Evolutionary conservation across 2,329 filamentous ascomycete genomes (phyloP).

Genomic region (Aspergillus oerlinghausenensis): DNA sequence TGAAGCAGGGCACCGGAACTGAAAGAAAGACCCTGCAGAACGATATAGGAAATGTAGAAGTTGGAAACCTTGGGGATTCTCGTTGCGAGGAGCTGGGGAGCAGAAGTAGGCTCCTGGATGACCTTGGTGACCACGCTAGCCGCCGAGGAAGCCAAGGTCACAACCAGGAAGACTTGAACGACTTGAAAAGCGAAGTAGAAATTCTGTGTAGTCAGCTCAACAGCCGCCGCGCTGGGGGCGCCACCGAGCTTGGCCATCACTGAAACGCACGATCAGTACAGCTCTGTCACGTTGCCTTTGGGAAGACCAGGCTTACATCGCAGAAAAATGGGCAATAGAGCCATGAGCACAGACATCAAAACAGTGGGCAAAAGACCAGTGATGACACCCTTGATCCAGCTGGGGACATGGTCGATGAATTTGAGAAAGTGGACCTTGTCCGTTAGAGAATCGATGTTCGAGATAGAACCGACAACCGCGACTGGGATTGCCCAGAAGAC

Average conservation of each 20-base stretch:
- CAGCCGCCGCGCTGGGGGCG: conserved; percentile 70
- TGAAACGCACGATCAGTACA: conserved; percentile 23
- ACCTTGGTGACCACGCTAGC: conserved; percentile 63
- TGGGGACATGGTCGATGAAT: conserved; percentile 70
- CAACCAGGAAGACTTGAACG: conserved; percentile 85
- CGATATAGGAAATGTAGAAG: conserved; percentile 93
- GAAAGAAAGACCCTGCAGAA: conserved; percentile 82
- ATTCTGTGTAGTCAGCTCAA: conserved; percentile 87
- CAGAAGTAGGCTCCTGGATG: conserved; percentile 55
- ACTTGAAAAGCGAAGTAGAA: conserved; percentile 72
- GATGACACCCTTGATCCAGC: conserved; percentile 71
- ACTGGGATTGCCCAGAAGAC: conserved; percentile 82
- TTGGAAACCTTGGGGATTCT: conserved; percentile 82
- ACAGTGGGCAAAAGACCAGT: conserved; percentile 79
- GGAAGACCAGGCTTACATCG: conserved; percentile 51
- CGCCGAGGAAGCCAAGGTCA: conserved; percentile 76
- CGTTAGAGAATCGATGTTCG: conserved; percentile 70
- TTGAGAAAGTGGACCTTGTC: conserved; percentile 61
- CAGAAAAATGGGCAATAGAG: conserved; percentile 76
- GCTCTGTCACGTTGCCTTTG: not conserved
- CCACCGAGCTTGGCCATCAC: conserved; percentile 76
- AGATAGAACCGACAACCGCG: conserved; percentile 76
- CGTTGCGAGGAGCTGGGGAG: conserved; percentile 62
- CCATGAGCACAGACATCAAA: conserved; percentile 76
- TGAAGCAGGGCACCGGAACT: conserved; percentile 72